Evolutionary conservation across 2,329 filamentous ascomycete genomes (phyloP), one percentile per base, ranked within the genome.

Genomic region (Colletotrichum trifolii): DNA sequence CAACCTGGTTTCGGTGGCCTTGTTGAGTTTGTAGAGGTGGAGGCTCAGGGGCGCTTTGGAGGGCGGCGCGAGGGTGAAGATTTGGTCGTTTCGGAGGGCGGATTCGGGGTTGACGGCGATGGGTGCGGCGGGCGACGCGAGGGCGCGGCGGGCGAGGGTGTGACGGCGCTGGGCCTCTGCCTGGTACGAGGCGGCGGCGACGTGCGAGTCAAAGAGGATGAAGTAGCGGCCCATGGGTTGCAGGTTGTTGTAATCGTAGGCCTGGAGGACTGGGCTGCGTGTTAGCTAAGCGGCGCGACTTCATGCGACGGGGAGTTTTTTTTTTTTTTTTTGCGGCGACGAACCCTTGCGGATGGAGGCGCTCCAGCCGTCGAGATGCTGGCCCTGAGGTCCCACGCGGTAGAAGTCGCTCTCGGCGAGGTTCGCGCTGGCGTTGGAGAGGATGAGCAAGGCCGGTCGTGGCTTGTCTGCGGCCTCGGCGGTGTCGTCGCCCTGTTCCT

Each of bases 361-460:
- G 9, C 85, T 82, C 91, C 91, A 94, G 45, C 84, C 84, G 67
- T 90, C 87, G 39, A 94, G 84, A 69, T 91, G 87, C 58, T 81
- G 77, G 49, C 87, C 87, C 70, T 83, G 85, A 2, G 85, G 84
- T 6, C 87, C 83, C 15, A 94, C 76, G 60, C 91, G 88, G 68
- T 87, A 83, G 76, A 95, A 94, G 77, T 95, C 92, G 69, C 84
- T 85, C 70, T 89, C 85, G 17, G 82, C 80, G 47, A 94, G 82
- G 17, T 85, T 83, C 61, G 82, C 83, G 70, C 85, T 87, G 7
- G 87, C 83, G 43, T 86, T 84, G 17, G 80, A 80, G 42, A 94
- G 77, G 46, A 89, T 80, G 45, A 94, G 80, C 70, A 83, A 81
- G 64, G 71, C 66, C 36, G 67, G 48, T 46, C 59, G 36, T 34